phyloP scores from a whole-genome alignment of 441 rosid genomes.

The Viola pubescens region DNA sequence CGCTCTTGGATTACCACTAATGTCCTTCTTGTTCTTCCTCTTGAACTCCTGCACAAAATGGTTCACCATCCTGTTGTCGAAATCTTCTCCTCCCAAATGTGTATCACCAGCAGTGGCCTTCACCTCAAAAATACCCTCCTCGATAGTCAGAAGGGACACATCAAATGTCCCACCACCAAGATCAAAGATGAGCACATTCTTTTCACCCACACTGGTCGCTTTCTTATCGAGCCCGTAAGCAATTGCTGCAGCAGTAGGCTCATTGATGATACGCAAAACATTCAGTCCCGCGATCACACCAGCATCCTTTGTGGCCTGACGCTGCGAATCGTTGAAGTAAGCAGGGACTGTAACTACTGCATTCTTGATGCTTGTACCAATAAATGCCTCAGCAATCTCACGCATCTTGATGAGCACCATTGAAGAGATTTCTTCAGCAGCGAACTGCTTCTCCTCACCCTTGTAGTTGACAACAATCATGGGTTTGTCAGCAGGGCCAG shows the following conservation, averaged over 20 bases:
- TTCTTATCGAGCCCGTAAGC: conserved; percentile 71
- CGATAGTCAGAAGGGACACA: conserved; percentile 67
- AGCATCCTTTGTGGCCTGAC: conserved; percentile 67
- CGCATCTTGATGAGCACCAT: conserved; percentile 57
- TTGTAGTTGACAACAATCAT: conserved; percentile 58
- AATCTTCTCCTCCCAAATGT: conserved; percentile 67
- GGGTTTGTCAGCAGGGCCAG: conserved; percentile 65
- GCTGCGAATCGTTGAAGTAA: conserved; percentile 63
- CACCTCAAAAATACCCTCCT: conserved; percentile 69
- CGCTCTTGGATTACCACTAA: conserved; percentile 59
- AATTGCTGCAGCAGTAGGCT: conserved; percentile 70
- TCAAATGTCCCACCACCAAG: conserved; percentile 68
- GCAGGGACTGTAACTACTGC: conserved; percentile 70
- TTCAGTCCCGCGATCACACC: conserved; percentile 64
- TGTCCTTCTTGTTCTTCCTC: conserved; percentile 72
- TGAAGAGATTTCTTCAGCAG: conserved; percentile 53
- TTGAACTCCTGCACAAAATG: conserved; percentile 67
- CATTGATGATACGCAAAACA: conserved; percentile 61
- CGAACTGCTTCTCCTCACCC: conserved; percentile 46
- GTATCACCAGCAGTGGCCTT: conserved; percentile 71
- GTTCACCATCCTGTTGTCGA: conserved; percentile 69
- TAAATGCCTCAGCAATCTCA: conserved; percentile 63
- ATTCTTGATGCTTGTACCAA: conserved; percentile 45
- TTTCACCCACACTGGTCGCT: conserved; percentile 49
- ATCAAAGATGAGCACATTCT: conserved; percentile 62